phyloP scores from a whole-genome alignment of 2,329 filamentous ascomycete genomes.

The Fusarium tanahbumbuense region DNA sequence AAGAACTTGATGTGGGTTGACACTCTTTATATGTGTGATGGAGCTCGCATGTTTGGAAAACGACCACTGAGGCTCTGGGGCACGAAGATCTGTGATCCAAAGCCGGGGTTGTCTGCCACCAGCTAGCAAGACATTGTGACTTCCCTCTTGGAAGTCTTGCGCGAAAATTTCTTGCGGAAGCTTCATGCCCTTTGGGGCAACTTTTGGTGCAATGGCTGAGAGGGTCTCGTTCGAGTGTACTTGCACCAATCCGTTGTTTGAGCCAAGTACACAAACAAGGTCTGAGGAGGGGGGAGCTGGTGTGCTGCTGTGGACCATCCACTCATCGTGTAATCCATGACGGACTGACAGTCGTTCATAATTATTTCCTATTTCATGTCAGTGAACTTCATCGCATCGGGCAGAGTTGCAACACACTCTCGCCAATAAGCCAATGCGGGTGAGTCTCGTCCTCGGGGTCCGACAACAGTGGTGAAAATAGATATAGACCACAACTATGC shows the following conservation, averaged over 20 bases:
- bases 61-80: constrained; percentile 49
- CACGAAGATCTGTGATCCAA: constrained; percentile 59
- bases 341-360: constrained; percentile 50
- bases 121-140: constrained; percentile 60
- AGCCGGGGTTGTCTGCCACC: constrained; percentile 63
- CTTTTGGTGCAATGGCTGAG: constrained; percentile 50
- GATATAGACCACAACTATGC: constrained; percentile 50
- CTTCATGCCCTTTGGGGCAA: constrained; percentile 32
- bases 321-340: constrained; percentile 44
- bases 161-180: constrained; percentile 58
- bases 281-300: constrained; percentile 55
- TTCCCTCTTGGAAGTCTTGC: constrained; percentile 59
- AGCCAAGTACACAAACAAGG: constrained; percentile 61
- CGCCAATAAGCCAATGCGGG: constrained; percentile 55
- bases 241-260: constrained; percentile 59
- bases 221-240: constrained; percentile 50
- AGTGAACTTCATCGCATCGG: background rate
- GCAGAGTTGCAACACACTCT: constrained; percentile 44
- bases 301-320: constrained; percentile 56
- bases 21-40: constrained; percentile 62
- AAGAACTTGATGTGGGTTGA: constrained; percentile 63
- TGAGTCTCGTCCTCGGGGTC: constrained; percentile 40
- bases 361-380: constrained; percentile 44
- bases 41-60: constrained; percentile 53
- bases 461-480: constrained; percentile 54